Percentiles rank a stretch among this genome's conserved stretches.
Evolutionary conservation across 1,284 basidiomycete species (phyloP).

Genomic region (Cryptococcus sp.): DNA sequence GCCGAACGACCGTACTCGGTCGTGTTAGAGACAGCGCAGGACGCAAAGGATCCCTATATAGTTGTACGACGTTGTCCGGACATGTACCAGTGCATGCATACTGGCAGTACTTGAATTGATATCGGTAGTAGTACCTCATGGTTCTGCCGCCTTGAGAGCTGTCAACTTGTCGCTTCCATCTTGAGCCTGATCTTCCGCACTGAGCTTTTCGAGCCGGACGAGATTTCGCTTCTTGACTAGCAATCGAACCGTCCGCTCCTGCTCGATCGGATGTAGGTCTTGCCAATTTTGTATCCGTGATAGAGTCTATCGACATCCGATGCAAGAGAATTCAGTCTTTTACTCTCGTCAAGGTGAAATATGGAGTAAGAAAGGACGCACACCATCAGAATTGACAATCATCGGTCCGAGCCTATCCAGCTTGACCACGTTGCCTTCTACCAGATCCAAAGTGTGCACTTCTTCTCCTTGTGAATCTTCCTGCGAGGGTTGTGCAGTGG

Average conservation of each 20-base stretch:
- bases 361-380: slow-evolving; percentile 26
- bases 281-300: slow-evolving; percentile 53
- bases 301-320: slow-evolving; percentile 35
- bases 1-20: too few relatives aligned
- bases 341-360: background rate
- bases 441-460: slow-evolving; percentile 38
- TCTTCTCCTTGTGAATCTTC: slow-evolving; percentile 16
- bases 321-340: background rate
- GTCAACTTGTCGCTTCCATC: slow-evolving; percentile 3
- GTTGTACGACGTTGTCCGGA: too few relatives aligned
- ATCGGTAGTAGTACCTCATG: too few relatives aligned
- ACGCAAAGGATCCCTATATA: too few relatives aligned
- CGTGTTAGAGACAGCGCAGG: too few relatives aligned
- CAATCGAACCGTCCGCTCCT: slow-evolving; percentile 50
- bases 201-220: slow-evolving; percentile 42
- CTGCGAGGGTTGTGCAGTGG: background rate
- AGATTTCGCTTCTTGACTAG: slow-evolving; percentile 53
- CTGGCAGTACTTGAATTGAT: too few relatives aligned
- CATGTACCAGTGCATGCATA: too few relatives aligned
- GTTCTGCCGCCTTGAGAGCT: too few relatives aligned
- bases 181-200: slow-evolving; percentile 12
- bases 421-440: slow-evolving; percentile 45
- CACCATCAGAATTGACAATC: slow-evolving; percentile 53
- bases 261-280: slow-evolving; percentile 46
- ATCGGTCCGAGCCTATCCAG: slow-evolving; percentile 51